A percentile compares a stretch with the other conserved stretches of the same genome.
Evolutionary conservation across 768 basidiomycete genomes (phyloP).

Genomic region (Galerina sulciceps): DNA sequence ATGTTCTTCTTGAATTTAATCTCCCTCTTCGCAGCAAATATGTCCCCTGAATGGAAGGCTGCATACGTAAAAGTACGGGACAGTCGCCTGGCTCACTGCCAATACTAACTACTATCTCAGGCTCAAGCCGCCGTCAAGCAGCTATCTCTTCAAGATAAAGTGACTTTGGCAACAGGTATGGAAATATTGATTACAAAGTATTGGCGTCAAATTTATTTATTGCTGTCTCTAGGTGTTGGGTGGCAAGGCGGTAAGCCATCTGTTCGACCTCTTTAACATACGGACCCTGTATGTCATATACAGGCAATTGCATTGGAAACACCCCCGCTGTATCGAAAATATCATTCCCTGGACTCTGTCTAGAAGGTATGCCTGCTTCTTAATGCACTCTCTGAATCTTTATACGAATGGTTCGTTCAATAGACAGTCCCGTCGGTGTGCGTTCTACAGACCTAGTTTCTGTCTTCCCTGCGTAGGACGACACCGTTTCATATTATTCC

Average conservation of each 20-base stretch:
- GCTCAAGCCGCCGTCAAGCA: constrained; percentile 52
- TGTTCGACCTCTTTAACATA: not conserved
- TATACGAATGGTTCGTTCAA: not conserved
- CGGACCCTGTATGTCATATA: not conserved
- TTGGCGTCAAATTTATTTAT: not conserved
- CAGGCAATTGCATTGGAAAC: constrained; percentile 55
- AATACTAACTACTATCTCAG: constrained; percentile 26
- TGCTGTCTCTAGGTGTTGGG: constrained; percentile 35
- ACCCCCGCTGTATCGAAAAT: constrained; percentile 50
- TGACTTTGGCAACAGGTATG: constrained; percentile 57
- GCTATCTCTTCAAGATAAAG: constrained; percentile 59
- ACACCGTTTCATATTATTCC: not conserved
- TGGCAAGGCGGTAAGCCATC: constrained; percentile 43
- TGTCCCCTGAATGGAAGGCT: constrained; percentile 56
- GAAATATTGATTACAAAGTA: not conserved
- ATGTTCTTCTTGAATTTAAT: not conserved
- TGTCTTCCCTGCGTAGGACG: constrained; percentile 51
- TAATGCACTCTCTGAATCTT: not conserved
- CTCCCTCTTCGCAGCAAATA: constrained; percentile 30
- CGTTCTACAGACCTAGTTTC: constrained; percentile 50
- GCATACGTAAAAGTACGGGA: constrained; percentile 54
- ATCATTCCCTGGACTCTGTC: constrained; percentile 52
- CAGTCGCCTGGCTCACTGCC: no score
- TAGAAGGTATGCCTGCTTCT: constrained; percentile 40
- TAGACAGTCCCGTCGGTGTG: constrained; percentile 55